These are phyloP conservation scores for Neospora caninum DNA, from an alignment of 169 alveolate species.

Conservation along the genomic window DNA sequence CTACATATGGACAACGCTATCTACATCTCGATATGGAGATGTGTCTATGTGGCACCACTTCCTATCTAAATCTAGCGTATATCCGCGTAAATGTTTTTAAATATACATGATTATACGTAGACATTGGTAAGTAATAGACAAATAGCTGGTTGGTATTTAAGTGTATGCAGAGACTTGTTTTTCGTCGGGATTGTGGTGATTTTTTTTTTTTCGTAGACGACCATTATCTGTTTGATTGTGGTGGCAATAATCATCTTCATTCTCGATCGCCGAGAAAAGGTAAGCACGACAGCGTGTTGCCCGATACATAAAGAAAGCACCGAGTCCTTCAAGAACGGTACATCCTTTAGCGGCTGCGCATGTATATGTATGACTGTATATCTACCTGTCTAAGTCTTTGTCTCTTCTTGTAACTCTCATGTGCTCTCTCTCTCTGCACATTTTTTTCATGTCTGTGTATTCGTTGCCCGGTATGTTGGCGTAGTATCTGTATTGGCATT, in stretches of 20 bases:
- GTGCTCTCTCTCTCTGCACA: not conserved
- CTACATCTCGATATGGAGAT: not conserved
- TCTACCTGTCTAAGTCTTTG: not conserved
- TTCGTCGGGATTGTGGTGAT: too few relatives aligned
- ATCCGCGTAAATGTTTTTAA: too few relatives aligned
- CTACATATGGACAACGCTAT: not conserved
- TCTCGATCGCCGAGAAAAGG: constrained; percentile 62
- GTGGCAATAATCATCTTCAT: constrained; percentile 53
- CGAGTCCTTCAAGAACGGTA: not conserved
- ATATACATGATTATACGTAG: too few relatives aligned
- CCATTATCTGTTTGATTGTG: constrained; percentile 51
- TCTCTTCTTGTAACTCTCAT: not conserved
- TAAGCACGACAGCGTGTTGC: not conserved
- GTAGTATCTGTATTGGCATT: not conserved
- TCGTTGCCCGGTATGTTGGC: not conserved
- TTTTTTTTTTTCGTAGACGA: constrained; percentile 32
- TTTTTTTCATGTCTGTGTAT: not conserved
- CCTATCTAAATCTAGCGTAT: too few relatives aligned
- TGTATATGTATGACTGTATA: not conserved
- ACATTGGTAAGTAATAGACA: too few relatives aligned
- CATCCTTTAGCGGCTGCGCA: not conserved
- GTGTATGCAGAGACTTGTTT: too few relatives aligned
- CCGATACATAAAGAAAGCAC: not conserved
- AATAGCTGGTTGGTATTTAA: too few relatives aligned
- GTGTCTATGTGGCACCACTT: not conserved